Evolutionary conservation across 2,329 filamentous ascomycete species (phyloP).

Genomic region (Aspergillus sp.): DNA sequence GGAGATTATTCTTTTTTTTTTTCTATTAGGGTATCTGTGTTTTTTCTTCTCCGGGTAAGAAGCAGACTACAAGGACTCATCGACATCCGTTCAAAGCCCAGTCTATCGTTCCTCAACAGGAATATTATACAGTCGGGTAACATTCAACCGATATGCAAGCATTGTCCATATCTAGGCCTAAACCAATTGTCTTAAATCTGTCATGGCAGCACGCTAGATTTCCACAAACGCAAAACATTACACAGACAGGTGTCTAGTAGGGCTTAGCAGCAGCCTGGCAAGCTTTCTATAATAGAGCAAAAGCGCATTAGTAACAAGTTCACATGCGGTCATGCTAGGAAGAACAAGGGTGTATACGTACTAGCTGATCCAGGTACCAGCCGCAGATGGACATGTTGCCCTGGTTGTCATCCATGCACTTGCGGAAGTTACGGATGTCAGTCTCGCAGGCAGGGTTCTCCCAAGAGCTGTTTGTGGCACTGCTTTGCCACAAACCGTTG

Average conservation of each 20-base stretch:
- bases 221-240: neutral
- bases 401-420: constrained; percentile 93
- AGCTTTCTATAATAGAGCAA: constrained; percentile 62
- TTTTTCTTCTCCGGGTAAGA: constrained; percentile 15
- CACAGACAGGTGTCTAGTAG: constrained; percentile 55
- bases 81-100: neutral
- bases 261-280: constrained; percentile 77
- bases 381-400: constrained; percentile 95
- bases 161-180: constrained; percentile 8
- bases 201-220: constrained; percentile 1
- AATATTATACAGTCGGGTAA: constrained; percentile 24
- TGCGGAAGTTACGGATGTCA: constrained; percentile 84
- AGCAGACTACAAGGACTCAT: neutral
- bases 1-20: constrained; percentile 25
- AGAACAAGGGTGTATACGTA: constrained; percentile 32
- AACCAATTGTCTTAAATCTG: neutral
- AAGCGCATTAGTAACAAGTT: constrained; percentile 8
- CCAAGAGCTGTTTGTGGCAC: constrained; percentile 54
- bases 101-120: constrained; percentile 1
- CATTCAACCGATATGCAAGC: constrained; percentile 30
- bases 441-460: constrained; percentile 71
- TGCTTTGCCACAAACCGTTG: constrained; percentile 50
- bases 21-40: constrained; percentile 17
- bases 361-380: constrained; percentile 96
- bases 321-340: neutral